These are phyloP conservation scores for Usnea hakonensis DNA, from an alignment of 495 filamentous ascomycete species.

Conservation along the genomic window DNA sequence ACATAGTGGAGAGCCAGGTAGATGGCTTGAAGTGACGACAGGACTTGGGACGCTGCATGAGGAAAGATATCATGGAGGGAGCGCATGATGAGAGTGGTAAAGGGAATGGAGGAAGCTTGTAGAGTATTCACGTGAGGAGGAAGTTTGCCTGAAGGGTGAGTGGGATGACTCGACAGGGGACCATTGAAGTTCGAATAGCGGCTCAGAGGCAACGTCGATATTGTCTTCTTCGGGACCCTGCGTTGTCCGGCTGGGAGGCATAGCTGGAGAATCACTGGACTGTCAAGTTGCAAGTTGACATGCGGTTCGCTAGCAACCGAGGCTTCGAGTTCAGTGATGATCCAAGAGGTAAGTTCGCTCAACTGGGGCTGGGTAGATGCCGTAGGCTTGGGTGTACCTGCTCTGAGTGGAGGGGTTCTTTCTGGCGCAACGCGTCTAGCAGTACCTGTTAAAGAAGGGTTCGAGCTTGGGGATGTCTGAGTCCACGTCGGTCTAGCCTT, in stretches of 20 bases:
- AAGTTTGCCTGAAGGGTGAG: not conserved
- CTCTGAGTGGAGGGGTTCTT: not conserved
- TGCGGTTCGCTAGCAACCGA: not conserved
- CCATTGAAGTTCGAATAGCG: slow-evolving; percentile 3
- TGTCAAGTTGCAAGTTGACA: slow-evolving; percentile 1
- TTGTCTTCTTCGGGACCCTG: not conserved
- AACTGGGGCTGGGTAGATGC: not conserved
- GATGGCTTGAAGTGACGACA: slow-evolving; percentile 19
- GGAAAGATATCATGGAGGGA: slow-evolving; percentile 20
- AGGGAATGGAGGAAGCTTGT: not conserved
- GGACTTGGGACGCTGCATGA: slow-evolving; percentile 3
- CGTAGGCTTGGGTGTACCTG: not conserved
- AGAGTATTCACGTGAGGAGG: not conserved
- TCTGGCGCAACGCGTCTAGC: not conserved
- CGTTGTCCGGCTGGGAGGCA: not conserved
- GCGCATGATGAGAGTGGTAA: not conserved
- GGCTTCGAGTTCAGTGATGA: slow-evolving; percentile 6
- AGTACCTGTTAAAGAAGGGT: not conserved
- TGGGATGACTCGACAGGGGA: not conserved
- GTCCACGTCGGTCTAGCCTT: slow-evolving; percentile 5
- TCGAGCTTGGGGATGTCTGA: not conserved
- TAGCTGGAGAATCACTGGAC: slow-evolving; percentile 1
- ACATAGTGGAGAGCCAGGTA: slow-evolving; percentile 15
- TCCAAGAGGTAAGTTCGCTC: slow-evolving; percentile 5
- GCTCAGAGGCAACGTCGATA: not conserved